Evolutionary conservation across 2,329 filamentous ascomycete genomes (phyloP).

Genomic region (Diplodia corticola): DNA sequence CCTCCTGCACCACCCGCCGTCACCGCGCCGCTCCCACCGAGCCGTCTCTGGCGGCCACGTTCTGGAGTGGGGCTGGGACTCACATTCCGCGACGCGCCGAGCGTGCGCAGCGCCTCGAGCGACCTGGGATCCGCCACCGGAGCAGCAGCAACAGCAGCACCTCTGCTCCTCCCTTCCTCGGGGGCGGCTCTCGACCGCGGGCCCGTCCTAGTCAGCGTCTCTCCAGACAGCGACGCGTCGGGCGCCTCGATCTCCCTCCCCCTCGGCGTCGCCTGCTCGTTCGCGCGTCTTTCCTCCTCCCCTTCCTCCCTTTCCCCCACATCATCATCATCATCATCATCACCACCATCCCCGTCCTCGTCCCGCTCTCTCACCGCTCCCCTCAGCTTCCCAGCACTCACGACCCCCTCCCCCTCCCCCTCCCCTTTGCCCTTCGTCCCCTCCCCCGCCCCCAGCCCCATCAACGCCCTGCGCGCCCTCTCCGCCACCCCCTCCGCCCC

Average conservation of each 20-base stretch:
- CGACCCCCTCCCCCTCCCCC: not conserved
- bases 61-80: conserved; percentile 7
- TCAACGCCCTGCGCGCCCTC: not conserved
- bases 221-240: not conserved
- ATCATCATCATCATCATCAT: not conserved
- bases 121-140: conserved; percentile 6
- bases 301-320: not conserved
- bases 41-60: not conserved
- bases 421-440: not conserved
- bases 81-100: conserved; percentile 5
- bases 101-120: conserved; percentile 13
- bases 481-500: not conserved
- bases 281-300: not conserved
- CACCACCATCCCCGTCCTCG: not conserved
- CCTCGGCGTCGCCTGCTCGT: not conserved
- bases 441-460: not conserved
- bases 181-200: not conserved
- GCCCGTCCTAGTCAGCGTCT: not conserved
- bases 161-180: not conserved
- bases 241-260: not conserved
- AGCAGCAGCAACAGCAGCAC: not conserved
- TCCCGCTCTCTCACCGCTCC: not conserved
- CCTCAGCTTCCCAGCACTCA: too few species aligned
- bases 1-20: not conserved
- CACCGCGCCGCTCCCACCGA: not conserved